A percentile compares a stretch with the other conserved stretches of the same genome.
phyloP scores from a whole-genome alignment of 208 protist genomes.

The Herpetomonas samuelpessoai region DNA sequence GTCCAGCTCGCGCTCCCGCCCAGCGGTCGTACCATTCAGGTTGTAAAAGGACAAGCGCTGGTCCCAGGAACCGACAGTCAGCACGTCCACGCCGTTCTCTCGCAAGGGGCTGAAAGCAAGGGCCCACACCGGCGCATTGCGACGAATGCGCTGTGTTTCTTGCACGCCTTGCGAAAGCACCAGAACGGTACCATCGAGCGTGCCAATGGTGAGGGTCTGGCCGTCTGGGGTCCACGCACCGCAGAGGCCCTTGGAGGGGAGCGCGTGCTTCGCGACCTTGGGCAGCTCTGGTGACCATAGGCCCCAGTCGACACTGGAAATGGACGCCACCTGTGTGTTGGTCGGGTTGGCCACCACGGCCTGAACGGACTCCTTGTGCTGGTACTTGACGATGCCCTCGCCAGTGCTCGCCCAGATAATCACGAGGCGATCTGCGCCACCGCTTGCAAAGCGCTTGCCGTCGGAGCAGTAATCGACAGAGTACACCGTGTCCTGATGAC shows the following conservation, averaged over 20 bases:
- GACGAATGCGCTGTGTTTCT: constrained; percentile 58
- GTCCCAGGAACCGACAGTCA: constrained; percentile 96
- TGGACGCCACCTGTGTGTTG: constrained; percentile 79
- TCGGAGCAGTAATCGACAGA: constrained; percentile 85
- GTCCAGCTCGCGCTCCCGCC: constrained; percentile 75
- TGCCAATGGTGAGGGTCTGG: constrained; percentile 91
- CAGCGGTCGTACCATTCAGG: constrained; percentile 66
- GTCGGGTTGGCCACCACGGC: constrained; percentile 93
- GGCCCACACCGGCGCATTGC: constrained; percentile 92
- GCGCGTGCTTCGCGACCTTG: constrained; percentile 86
- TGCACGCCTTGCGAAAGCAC: constrained; percentile 32
- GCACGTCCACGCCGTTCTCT: constrained; percentile 87
- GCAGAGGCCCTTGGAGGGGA: constrained; percentile 89
- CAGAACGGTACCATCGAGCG: constrained; percentile 83
- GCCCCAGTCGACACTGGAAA: constrained; percentile 93
- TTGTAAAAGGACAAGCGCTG: constrained; percentile 95
- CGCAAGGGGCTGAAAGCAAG: constrained; percentile 91
- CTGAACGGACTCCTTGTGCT: constrained; percentile 95
- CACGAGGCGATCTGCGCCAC: constrained; percentile 92
- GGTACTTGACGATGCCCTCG: constrained; percentile 95
- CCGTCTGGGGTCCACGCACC: constrained; percentile 94
- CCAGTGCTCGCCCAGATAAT: constrained; percentile 95
- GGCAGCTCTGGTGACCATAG: constrained; percentile 94
- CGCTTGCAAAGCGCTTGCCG: constrained; percentile 93
- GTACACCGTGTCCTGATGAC: constrained; percentile 94